Evolutionary conservation across 202 grass and related monocot species (phyloP), one percentile per base, ranked within the genome.

Genomic region (Panicum hallii): DNA sequence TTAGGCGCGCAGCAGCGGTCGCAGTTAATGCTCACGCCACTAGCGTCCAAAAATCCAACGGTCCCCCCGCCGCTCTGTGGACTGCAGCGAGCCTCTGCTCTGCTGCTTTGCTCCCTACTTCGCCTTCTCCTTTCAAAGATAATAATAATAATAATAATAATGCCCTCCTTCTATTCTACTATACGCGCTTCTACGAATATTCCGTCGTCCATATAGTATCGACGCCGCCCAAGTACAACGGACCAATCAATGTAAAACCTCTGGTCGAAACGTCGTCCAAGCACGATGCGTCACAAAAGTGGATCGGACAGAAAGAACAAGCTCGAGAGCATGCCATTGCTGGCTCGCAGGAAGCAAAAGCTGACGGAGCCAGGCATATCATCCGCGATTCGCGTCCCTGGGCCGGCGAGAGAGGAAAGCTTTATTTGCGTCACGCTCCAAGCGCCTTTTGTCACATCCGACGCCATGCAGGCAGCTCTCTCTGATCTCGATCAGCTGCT

Each of bases 331-430:
- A 38, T 61, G 62, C 66, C 72, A 55, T 19, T 87, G 85, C 20
- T 68, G 1, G 23, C 63, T 87, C 70, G 6, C 6, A 20, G 40
- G 66, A 68, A 84, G 8, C 74, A 84, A 84, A 79, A 79, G 75
- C 81, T 67, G 81, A 4, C 3, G 45, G 30, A 13, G 49, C 7
- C n/a, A 28, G 44, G 54, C 11, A 8, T 7, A 41, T 36, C 36
- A 36, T 4, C 50, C 55, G 72, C 56, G 48, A 77, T 60, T 42
- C 23, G 44, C 28, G 3, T 54, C 12, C 2, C 2, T 3, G 22
- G 22, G 7, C 54, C 14, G 36, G 55, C 4, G 5, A 7, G 46
- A 0, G 15, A 49, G 14, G 3, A 36, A 36, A 36, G 36, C 36
- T 36, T 36, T 2, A 42, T 42, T 42, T 42, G 41, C 41, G 41